These are phyloP conservation scores for Paraphoma sp. DNA, from an alignment of 2,329 filamentous ascomycete species.

Conservation along the genomic window DNA sequence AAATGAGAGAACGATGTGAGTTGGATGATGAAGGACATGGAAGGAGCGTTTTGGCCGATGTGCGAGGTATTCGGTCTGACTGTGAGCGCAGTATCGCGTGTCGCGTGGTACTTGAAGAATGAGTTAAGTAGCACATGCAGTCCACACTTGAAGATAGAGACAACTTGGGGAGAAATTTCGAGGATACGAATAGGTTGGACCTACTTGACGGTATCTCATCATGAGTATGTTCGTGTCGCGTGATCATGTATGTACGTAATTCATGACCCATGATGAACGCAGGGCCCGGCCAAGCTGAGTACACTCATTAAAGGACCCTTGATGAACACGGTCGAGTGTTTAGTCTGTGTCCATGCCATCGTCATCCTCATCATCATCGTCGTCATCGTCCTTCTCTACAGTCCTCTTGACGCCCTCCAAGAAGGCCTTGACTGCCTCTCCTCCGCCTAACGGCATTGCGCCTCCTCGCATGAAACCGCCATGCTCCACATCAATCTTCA, in stretches of 20 bases:
- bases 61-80: neutral
- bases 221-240: neutral
- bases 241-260: neutral
- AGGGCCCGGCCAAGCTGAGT: neutral
- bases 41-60: too few relatives aligned
- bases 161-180: too few relatives aligned
- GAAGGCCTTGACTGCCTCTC: slow-evolving; percentile 89
- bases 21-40: neutral
- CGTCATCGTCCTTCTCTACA: slow-evolving; percentile 60
- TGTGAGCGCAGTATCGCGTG: neutral
- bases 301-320: neutral
- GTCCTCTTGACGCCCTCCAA: slow-evolving; percentile 85
- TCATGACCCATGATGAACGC: neutral
- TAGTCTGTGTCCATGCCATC: slow-evolving; percentile 45
- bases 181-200: too few relatives aligned
- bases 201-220: neutral
- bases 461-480: slow-evolving; percentile 81
- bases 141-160: too few relatives aligned
- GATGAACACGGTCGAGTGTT: neutral
- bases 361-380: slow-evolving; percentile 32
- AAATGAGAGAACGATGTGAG: neutral
- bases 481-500: slow-evolving; percentile 81
- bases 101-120: too few relatives aligned
- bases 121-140: too few relatives aligned
- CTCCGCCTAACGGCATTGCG: slow-evolving; percentile 84